Evolutionary conservation across 257 asterid species (phyloP), one percentile per base, ranked within the genome.

Genomic region (Avicennia marina): DNA sequence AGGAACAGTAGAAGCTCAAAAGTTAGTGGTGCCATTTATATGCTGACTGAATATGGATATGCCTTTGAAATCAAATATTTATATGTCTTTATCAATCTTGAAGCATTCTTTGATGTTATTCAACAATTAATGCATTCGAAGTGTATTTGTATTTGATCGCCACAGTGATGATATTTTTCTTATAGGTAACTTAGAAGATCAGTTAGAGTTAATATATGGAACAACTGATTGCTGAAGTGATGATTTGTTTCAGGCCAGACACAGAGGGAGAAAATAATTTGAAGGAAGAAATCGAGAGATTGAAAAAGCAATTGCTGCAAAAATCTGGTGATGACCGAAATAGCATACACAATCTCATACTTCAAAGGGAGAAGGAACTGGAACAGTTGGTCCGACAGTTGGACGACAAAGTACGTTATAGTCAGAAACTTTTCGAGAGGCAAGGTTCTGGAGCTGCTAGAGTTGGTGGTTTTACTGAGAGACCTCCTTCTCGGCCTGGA

Each of bases 321-420:
- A 70, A 71, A 42, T 55, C 94, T 1, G 80, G 67, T 21, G 86
- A 83, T 34, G 85, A 79, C n/a, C 64, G 75, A 58, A 51, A 72
- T 13, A 61, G 67, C 42, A 27, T 70, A 53, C 72, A 64, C 34
- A 86, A 84, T 62, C 72, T 72, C 50, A 67, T 93, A 51, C 67
- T 15, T 21, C 72, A 81, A 72, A 84, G 68, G 73, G 94, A 89
- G 79, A 73, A 40, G 62, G 94, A 89, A n/a, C 67, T 88, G 74
- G 95, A 80, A 54, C 34, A 69, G 58, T 77, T 93, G 78, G 73
- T 73, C 60, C 78, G 68, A 8, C 94, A 82, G 42, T 71, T 89
- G 82, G 97, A 89, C 67, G 87, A 84, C 79, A 93, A 84, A 67
- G 81, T 79, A 63, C 95, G 88, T 22, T 84, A 86, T 68, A 86